phyloP scores from a whole-genome alignment of 768 basidiomycete genomes.

The Naganishia friedmannii region DNA sequence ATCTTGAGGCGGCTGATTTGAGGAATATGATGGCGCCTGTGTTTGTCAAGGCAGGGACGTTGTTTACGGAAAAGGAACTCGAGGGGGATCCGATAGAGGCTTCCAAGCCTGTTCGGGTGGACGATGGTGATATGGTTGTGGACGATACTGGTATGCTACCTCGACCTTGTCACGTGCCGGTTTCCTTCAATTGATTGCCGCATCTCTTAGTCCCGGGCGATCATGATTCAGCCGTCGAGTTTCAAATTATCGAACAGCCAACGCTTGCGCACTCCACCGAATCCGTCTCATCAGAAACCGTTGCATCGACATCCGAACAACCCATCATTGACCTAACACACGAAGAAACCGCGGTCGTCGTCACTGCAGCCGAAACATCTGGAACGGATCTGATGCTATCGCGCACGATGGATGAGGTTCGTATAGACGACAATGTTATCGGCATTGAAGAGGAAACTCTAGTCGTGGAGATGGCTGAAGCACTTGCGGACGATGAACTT shows the following conservation, averaged over 20 bases:
- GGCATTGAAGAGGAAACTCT: constrained; percentile 8
- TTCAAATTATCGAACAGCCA: neutral
- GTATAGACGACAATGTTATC: constrained; percentile 3
- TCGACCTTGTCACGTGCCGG: neutral
- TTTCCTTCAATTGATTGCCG: neutral
- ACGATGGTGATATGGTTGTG: neutral
- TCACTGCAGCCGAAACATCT: neutral
- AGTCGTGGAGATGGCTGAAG: neutral
- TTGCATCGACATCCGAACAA: neutral
- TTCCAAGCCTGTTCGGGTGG: constrained; percentile 6
- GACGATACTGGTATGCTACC: neutral
- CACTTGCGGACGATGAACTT: neutral
- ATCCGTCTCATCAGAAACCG: too few species aligned
- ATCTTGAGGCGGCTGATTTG: constrained; percentile 21
- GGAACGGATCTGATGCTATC: constrained; percentile 18
- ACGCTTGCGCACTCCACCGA: too few species aligned
- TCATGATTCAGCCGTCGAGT: neutral
- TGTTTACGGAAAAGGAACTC: constrained; percentile 45
- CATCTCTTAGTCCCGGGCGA: neutral
- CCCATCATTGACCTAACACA: neutral
- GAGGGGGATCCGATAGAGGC: constrained; percentile 21
- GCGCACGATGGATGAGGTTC: constrained; percentile 15
- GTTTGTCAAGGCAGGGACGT: constrained; percentile 50
- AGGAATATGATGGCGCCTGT: constrained; percentile 35
- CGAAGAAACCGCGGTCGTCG: neutral